Base-by-base conservation (phyloP, 345 rosid genomes). In the Physaria fendleri region DNA sequence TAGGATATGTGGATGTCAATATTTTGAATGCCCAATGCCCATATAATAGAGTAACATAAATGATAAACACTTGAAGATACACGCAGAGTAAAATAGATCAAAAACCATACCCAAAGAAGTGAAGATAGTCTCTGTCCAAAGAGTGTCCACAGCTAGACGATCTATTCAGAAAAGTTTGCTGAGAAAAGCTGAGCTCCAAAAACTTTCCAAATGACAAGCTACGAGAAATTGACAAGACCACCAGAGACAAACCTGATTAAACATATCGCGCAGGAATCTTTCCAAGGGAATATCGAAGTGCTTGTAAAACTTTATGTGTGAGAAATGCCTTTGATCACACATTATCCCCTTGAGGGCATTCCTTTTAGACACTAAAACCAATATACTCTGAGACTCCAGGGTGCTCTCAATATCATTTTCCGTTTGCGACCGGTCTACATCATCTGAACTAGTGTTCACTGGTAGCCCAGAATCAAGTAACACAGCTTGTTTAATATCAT, bases 261-360 rank as follows among this genome's bases (percentile, higher is more conserved):
- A 83, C 74, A 93, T 85, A 52, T 87, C 87, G 30, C 60, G 82
- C 46, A 93, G 88, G 79, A 93, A 93, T 71, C 56, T 87, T 47
- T 95, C 92, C 35, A 93, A 82, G 37, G 97, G 97, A 55, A 83
- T 67, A 74, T 93, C 99, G 34, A 80, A 93, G 71, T 85, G 80
- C 71, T 64, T 81, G 79, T 93, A 93, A 81, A 89, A 93, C 74
- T 78, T 77, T 40, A 93, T 93, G 66, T 86, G 99, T 56, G 96
- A 89, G 73, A 89, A 87, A 80, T 76, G 99, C 77, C 87, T 89
- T 68, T 90, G 96, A 71, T 87, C 87, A 61, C 99, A 93, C 27
- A 87, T 68, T 50, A 72, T 78, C 58, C 96, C 96, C 64, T 28
- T 81, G n/a, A 57, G 47, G 18, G 82, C 74, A 76, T 90, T 89